phyloP scores from a whole-genome alignment of 192 early-diverging fungal species.

The Linnemannia zychae region DNA sequence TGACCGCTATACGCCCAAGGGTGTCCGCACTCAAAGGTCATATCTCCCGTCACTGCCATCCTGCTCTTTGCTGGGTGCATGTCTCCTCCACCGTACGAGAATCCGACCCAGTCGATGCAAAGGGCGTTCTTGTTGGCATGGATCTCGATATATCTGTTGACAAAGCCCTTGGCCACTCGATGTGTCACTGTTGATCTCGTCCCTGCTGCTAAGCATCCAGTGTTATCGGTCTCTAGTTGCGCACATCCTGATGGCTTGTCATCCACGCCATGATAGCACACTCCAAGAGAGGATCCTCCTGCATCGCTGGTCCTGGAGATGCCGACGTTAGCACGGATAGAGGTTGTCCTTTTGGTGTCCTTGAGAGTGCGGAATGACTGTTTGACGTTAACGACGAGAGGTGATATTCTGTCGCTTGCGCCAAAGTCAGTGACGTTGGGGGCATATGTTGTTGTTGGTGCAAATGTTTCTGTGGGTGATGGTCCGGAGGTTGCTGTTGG shows the following conservation, averaged over 20 bases:
- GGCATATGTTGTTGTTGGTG: neutral
- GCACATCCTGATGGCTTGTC: neutral
- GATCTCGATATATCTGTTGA: constrained; percentile 6
- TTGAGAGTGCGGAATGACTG: neutral
- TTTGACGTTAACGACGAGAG: neutral
- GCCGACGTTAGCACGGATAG: neutral
- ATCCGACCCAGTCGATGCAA: neutral
- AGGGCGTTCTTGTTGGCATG: neutral
- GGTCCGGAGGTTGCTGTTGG: neutral
- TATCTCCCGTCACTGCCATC: neutral
- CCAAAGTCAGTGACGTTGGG: constrained; percentile 1
- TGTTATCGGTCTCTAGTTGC: neutral
- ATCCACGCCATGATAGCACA: neutral
- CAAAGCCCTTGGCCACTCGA: neutral
- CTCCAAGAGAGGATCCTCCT: neutral
- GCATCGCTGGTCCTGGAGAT: neutral
- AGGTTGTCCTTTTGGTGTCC: neutral
- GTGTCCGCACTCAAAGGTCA: neutral
- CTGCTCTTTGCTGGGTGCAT: neutral
- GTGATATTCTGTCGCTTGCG: neutral
- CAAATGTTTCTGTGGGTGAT: too few relatives aligned
- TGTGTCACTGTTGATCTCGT: neutral
- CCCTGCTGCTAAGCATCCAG: neutral
- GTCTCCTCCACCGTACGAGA: neutral
- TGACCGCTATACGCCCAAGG: neutral